Conservation (phyloP, 2,329 filamentous ascomycete species). For the Penicillium sclerotigenum region DNA sequence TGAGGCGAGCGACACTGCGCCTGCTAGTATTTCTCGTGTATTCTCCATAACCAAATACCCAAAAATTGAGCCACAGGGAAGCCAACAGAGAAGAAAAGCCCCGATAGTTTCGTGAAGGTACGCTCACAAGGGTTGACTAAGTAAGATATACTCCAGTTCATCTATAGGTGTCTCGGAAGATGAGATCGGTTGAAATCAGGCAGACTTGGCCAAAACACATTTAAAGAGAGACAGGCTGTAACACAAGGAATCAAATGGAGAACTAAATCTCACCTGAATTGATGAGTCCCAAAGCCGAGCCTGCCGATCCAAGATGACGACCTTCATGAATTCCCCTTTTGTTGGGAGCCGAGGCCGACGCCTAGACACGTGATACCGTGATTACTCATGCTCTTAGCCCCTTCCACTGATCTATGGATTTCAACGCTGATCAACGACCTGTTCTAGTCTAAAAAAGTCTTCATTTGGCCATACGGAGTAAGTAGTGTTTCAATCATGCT, state of each 20-base stretch:
- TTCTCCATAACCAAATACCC: constrained; percentile 11
- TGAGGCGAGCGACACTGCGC: constrained; percentile 24
- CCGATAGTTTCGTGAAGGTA: not conserved
- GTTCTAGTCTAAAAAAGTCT: not conserved
- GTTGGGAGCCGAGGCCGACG: constrained; percentile 5
- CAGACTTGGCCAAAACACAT: not conserved
- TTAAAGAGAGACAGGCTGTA: not conserved
- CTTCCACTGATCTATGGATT: too few species aligned
- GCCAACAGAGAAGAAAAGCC: not conserved
- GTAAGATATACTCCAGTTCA: not conserved
- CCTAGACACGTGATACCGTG: not conserved
- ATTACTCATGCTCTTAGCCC: not conserved
- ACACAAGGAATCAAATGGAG: not conserved
- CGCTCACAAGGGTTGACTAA: not conserved
- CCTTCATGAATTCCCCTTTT: not conserved
- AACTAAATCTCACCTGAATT: not conserved
- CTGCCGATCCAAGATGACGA: not conserved
- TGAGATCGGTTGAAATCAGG: not conserved
- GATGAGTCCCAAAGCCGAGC: not conserved
- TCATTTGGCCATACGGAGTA: too few species aligned
- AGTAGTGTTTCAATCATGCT: too few species aligned
- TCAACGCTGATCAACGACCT: not conserved
- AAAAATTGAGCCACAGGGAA: not conserved
- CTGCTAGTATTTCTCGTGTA: constrained; percentile 23
- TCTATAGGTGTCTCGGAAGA: not conserved